Conservation (phyloP, 192 early-diverging fungal genomes). For the Chytriomyces sp. region DNA sequence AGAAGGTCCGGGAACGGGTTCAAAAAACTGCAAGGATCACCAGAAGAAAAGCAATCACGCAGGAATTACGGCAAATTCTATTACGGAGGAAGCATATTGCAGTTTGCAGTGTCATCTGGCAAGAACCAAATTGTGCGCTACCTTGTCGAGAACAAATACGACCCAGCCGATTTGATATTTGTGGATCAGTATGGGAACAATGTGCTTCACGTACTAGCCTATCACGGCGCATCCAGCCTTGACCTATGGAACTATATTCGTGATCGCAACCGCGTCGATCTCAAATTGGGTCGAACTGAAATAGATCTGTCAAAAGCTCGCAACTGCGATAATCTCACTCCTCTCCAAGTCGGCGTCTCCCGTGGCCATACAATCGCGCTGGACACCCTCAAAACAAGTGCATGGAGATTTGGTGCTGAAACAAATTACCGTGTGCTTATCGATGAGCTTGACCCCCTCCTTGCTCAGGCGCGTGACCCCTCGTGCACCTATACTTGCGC, state of each 20-base stretch:
- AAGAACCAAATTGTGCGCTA: slow-evolving; percentile 21
- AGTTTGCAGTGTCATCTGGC: slow-evolving; percentile 12
- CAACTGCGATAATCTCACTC: slow-evolving; percentile 20
- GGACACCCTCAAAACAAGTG: not conserved
- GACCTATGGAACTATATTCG: not conserved
- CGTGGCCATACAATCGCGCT: not conserved
- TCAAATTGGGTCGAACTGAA: not conserved
- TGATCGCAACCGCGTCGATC: not conserved
- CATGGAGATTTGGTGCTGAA: slow-evolving; percentile 22
- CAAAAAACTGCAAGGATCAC: not conserved
- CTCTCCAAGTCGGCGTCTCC: slow-evolving; percentile 10
- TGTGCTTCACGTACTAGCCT: slow-evolving; percentile 37
- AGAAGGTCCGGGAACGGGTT: not conserved
- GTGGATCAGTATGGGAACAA: slow-evolving; percentile 34
- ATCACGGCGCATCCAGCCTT: slow-evolving; percentile 6
- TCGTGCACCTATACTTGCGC: not conserved
- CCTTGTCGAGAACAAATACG: slow-evolving; percentile 30
- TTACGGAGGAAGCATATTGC: slow-evolving; percentile 8
- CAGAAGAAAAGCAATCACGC: not conserved
- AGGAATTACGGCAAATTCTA: slow-evolving; percentile 6
- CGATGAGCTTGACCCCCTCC: slow-evolving; percentile 13
- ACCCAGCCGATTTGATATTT: slow-evolving; percentile 19
- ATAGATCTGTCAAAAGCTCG: slow-evolving; percentile 10
- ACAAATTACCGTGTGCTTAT: slow-evolving; percentile 16
- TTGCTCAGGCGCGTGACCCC: not conserved